Evolutionary conservation across 352 stramenopile genomes (phyloP), one percentile per base, ranked within the genome.

Genomic region (Pythium guiyangense): DNA sequence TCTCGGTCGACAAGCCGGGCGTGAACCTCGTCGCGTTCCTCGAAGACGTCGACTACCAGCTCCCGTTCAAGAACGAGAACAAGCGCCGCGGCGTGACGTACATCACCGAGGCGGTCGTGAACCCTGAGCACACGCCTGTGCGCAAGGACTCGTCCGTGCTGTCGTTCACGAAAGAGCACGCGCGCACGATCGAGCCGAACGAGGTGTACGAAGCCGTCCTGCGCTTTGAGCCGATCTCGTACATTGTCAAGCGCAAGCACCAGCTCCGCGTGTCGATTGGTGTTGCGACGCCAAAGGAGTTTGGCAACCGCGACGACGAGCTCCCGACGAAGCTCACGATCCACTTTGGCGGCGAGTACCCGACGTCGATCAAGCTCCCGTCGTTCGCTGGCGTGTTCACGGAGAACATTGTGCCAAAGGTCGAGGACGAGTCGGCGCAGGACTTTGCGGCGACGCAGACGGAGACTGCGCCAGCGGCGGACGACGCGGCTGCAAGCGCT

Each of bases 141-240:
- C 67, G 70, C 11, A 66, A 72, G 15, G 77, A 82, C 51, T 77
- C 75, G 56, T 73, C 69, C n/a, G 77, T 89, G 35, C 69, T 87
- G 59, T 90, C 80, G 48, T 93, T 87, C 67, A 63, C 71, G 49
- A 83, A 79, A 52, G 62, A 67, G 25, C 68, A 93, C 52, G 60
- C 67, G 47, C 77, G 79, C 45, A 64, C 79, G 60, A 85, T 93
- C 49, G 68, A 79, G 31, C 64, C 78, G 18, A 75, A 70, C 46
- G 64, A 79, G 48, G 77, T 93, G 6, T 90, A 93, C 68, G 79
- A 93, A 60, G 81, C 84, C 39, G 75, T 88, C 60, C 73, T 93
- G 50, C 76, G 74, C 20, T 93, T 93, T 51, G 48, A 89, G 65
- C 77, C 80, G 6, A 79, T 81, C 35, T 90, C 80, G 64, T 93